Conservation (phyloP, 345 rosid species). For the Gossypium thurberi region DNA sequence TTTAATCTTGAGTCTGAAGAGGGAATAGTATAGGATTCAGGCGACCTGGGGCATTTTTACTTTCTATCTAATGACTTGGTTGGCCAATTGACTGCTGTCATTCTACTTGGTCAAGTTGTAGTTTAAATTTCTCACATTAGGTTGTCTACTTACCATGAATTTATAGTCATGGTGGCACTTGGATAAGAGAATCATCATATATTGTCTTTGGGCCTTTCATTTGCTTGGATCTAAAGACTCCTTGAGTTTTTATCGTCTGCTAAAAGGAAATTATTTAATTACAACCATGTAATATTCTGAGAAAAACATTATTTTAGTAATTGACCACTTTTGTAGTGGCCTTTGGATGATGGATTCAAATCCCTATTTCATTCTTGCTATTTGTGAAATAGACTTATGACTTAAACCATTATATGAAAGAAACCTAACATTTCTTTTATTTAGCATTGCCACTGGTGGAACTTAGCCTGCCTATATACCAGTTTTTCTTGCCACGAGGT, state of each 20-base stretch:
- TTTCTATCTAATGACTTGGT: neutral
- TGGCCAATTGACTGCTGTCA: neutral
- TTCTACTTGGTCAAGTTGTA: neutral
- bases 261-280: neutral
- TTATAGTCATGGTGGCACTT: neutral
- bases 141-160: neutral
- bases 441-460: neutral
- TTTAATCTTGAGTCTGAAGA: neutral
- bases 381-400: neutral
- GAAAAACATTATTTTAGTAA: neutral
- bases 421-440: neutral
- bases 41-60: neutral
- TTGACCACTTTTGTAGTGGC: neutral
- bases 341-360: neutral
- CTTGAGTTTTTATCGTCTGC: neutral
- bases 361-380: neutral
- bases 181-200: neutral
- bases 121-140: neutral
- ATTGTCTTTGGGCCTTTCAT: neutral
- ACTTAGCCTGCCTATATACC: neutral
- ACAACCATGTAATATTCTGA: neutral
- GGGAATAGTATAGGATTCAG: neutral
- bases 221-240: neutral
- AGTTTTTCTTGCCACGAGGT: neutral
- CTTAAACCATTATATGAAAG: too few relatives aligned